phyloP scores from a whole-genome alignment of 805 yeast species.

The Blastobotrys peoriensis region DNA sequence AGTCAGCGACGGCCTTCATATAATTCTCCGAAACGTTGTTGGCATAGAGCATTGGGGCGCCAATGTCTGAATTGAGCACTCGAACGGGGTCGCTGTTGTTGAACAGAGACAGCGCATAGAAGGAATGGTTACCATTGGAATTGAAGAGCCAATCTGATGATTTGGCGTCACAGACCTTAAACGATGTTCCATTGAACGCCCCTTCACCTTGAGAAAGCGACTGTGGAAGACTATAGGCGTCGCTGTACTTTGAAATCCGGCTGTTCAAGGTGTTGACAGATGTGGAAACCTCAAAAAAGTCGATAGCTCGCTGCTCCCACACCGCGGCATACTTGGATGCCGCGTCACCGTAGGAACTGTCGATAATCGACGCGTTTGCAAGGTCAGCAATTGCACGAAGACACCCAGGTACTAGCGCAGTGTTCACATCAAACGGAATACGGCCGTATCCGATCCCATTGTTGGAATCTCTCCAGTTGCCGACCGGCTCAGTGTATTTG shows the following conservation, averaged over 20 bases:
- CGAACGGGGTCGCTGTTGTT: constrained; percentile 8
- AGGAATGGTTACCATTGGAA: constrained; percentile 4
- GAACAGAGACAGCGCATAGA: constrained; percentile 7
- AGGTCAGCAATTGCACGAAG: constrained; percentile 9
- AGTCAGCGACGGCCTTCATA: constrained; percentile 9
- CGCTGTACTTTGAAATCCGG: constrained; percentile 4
- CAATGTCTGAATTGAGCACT: constrained; percentile 7
- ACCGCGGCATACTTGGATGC: constrained; percentile 8
- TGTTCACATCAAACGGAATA: constrained; percentile 11
- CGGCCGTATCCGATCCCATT: constrained; percentile 10
- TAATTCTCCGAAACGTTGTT: constrained; percentile 6
- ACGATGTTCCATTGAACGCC: constrained; percentile 5
- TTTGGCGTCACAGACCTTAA: constrained; percentile 3
- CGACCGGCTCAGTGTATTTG: constrained; percentile 8
- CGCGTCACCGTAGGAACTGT: constrained; percentile 1
- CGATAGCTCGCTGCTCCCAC: constrained; percentile 9
- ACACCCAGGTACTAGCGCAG: constrained; percentile 9
- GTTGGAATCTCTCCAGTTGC: constrained; percentile 13
- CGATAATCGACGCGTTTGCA: constrained; percentile 7
- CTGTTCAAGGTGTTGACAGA: neutral
- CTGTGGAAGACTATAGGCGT: constrained; percentile 4
- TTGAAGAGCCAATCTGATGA: constrained; percentile 1
- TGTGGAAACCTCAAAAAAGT: constrained; percentile 3
- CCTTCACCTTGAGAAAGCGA: constrained; percentile 8
- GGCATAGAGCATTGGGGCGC: constrained; percentile 7